Evolutionary conservation across 768 basidiomycete species (phyloP).

Genomic region (Leucosporidium scottii): DNA sequence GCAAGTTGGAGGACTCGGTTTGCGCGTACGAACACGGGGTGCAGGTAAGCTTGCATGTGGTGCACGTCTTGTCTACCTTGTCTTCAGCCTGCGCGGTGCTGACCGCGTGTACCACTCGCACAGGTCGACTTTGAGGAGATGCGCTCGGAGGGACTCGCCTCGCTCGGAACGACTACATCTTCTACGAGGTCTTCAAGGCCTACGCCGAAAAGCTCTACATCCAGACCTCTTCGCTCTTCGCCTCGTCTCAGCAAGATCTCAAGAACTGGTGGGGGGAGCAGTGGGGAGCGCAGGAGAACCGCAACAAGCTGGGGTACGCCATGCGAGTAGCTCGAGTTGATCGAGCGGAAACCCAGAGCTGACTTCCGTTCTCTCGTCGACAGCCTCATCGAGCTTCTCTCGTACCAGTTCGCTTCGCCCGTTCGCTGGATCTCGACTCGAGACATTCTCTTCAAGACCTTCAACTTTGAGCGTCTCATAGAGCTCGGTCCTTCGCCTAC

Average conservation of each 20-base stretch:
- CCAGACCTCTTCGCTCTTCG: conserved; percentile 89
- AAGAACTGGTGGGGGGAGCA: conserved; percentile 84
- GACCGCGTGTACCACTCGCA: no score
- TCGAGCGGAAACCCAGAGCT: background rate
- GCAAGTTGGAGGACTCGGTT: no score
- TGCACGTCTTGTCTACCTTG: no score
- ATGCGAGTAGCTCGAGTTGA: conserved; percentile 45
- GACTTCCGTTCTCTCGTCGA: background rate
- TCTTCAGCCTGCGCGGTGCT: no score
- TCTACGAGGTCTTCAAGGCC: conserved; percentile 71
- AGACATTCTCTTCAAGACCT: conserved; percentile 79
- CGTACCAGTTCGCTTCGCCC: conserved; percentile 97
- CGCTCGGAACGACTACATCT: no score
- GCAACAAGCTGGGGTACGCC: conserved; percentile 88
- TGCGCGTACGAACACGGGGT: no score
- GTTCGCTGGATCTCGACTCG: conserved; percentile 99
- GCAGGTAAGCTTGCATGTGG: no score
- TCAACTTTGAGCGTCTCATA: conserved; percentile 83
- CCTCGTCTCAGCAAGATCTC: conserved; percentile 90
- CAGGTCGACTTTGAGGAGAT: no score
- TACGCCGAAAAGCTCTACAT: conserved; percentile 95
- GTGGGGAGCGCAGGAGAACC: conserved; percentile 73
- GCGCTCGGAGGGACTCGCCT: no score
- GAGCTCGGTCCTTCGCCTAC: conserved; percentile 96
- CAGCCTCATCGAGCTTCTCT: conserved; percentile 80